Evolutionary conservation across 2,329 filamentous ascomycete genomes (phyloP), one percentile per base, ranked within the genome.

Genomic region (Lecanicillium sp.): DNA sequence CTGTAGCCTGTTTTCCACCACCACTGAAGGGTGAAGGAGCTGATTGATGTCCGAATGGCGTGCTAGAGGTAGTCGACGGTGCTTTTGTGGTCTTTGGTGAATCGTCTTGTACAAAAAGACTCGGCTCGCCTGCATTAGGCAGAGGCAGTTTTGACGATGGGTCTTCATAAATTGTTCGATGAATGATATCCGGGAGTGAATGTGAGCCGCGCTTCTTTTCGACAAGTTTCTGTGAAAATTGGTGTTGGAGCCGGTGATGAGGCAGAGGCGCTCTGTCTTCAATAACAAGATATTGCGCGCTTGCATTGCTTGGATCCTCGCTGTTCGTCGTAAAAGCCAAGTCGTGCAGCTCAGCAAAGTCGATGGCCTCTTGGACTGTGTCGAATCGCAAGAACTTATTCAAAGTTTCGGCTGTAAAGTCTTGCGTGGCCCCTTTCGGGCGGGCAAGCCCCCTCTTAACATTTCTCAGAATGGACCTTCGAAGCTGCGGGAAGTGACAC

Each of bases 371-470:
- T 22, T 73, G 59, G 40, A 81, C 70, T 0, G 73, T 76, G 45
- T 86, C 84, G 46, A 86, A 88, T 13, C 68, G 65, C n/a, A 83
- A 61, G 44, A 74, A 71, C 8, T 57, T 59, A 49, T 79, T 79
- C 18, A 82, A 56, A 5, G 67, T 67, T 1, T 62, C 55, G 0
- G 75, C 67, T 1, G 75, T 80, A 33, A 81, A 68, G 45, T 82
- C 78, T 46, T 73, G 76, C 3, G 76, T 68, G 5, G 70, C 65
- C 37, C 73, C 71, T 43, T 73, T 67, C 17, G 73, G 72, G 41
- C 76, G 68, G 2, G 71, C 65, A 44, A 79, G 75, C 2, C 72
- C 67, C 39, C 62, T 66, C 36, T 72, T 68, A 16, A 82, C 59
- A 13, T 71, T 69, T 38, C 68, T 67, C 14, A 83, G 53, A 13